Percentiles rank a stretch among this genome's conserved stretches.
Evolutionary conservation across 2,329 filamentous ascomycete species (phyloP).

Genomic region (Xylaria arbuscula): DNA sequence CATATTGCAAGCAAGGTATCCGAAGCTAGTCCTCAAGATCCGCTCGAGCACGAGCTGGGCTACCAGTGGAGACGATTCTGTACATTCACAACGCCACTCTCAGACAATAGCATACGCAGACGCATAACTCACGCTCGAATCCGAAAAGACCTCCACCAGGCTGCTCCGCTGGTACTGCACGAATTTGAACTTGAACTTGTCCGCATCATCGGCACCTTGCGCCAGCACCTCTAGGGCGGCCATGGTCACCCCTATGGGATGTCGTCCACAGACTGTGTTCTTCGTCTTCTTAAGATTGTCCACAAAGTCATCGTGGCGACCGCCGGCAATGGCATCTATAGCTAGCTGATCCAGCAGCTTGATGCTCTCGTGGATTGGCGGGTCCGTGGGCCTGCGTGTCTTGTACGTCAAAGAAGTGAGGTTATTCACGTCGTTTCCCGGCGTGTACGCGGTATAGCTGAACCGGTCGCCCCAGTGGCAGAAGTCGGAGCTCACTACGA

Average conservation of each 20-base stretch:
- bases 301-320: slow-evolving; percentile 76
- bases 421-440: slow-evolving; percentile 53
- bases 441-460: slow-evolving; percentile 81
- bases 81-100: slow-evolving; percentile 28
- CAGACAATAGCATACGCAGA: slow-evolving; percentile 86
- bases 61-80: not conserved
- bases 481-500: slow-evolving; percentile 94
- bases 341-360: slow-evolving; percentile 80
- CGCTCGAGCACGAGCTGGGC: slow-evolving; percentile 4
- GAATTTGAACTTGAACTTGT: slow-evolving; percentile 75
- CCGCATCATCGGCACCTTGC: slow-evolving; percentile 52
- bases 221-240: slow-evolving; percentile 79
- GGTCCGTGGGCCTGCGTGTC: slow-evolving; percentile 53
- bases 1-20: not conserved
- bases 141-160: slow-evolving; percentile 71
- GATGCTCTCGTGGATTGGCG: slow-evolving; percentile 85
- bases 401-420: slow-evolving; percentile 54
- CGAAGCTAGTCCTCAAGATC: slow-evolving; percentile 4
- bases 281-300: slow-evolving; percentile 75
- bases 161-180: slow-evolving; percentile 89
- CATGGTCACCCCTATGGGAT: slow-evolving; percentile 95
- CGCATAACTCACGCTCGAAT: slow-evolving; percentile 95
- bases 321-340: slow-evolving; percentile 86
- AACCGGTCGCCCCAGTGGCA: slow-evolving; percentile 95
- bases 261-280: slow-evolving; percentile 94